Conservation (phyloP, 129 eudicot genomes). For the Arctium minus region DNA sequence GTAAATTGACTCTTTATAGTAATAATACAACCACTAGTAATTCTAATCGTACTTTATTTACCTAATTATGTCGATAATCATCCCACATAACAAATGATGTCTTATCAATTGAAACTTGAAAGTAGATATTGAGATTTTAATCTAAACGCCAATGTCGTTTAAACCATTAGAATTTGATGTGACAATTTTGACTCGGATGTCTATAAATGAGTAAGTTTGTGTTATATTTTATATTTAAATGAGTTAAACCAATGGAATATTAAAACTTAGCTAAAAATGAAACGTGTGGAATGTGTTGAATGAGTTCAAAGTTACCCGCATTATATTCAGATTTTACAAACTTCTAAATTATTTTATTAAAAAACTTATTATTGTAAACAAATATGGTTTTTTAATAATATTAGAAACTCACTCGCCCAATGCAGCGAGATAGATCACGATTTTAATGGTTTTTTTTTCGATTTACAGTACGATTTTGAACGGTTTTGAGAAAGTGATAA, state of each 20-base stretch:
- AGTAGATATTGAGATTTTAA: neutral
- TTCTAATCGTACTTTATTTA: neutral
- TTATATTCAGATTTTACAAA: too few species aligned
- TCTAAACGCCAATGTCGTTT: neutral
- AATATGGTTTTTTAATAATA: too few species aligned
- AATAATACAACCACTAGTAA: neutral
- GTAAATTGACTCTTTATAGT: neutral
- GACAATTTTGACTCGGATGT: neutral
- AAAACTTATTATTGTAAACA: too few species aligned
- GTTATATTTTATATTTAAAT: too few species aligned
- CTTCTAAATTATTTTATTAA: too few species aligned
- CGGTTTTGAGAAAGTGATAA: too few species aligned
- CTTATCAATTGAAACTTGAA: neutral
- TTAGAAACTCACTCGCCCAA: too few species aligned
- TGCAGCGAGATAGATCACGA: too few species aligned
- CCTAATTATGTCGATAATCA: neutral
- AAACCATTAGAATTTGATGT: neutral
- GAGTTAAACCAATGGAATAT: too few species aligned
- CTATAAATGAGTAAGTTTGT: neutral
- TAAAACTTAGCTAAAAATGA: too few species aligned
- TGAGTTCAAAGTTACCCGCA: neutral
- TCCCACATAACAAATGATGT: conserved; percentile 1
- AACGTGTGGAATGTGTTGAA: neutral
- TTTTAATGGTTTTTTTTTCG: too few species aligned
- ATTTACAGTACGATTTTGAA: too few species aligned